Evolutionary conservation across 176 grass and related monocot genomes (phyloP).

Genomic region (Carex cristatella): DNA sequence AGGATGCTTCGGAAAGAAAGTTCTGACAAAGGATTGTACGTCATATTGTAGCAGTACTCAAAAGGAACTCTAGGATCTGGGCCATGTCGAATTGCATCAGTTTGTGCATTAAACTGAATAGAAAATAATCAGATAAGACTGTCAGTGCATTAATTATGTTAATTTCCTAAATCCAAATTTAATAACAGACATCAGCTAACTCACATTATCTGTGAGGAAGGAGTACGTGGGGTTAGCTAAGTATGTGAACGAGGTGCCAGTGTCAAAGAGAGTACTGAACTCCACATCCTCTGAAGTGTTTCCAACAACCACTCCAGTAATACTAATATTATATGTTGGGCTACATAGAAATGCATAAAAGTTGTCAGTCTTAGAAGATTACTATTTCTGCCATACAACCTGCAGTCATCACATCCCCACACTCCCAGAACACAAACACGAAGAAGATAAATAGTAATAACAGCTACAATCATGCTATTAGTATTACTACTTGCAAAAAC

Average conservation of each 20-base stretch:
- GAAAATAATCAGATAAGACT: background rate
- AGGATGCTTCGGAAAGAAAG: background rate
- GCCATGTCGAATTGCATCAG: slow-evolving; percentile 33
- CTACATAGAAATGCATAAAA: slow-evolving; percentile 29
- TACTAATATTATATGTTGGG: slow-evolving; percentile 49
- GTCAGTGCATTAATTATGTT: background rate
- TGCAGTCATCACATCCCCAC: background rate
- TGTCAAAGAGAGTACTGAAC: slow-evolving; percentile 64
- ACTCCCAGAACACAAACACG: background rate
- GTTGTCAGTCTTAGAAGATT: background rate
- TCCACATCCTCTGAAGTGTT: slow-evolving; percentile 29
- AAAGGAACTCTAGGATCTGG: slow-evolving; percentile 60
- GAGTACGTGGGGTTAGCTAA: slow-evolving; percentile 65
- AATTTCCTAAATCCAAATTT: background rate
- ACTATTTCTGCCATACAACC: background rate
- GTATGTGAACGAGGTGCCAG: slow-evolving; percentile 81
- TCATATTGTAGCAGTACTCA: slow-evolving; percentile 74
- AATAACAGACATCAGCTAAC: slow-evolving; percentile 18
- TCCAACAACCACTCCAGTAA: slow-evolving; percentile 43
- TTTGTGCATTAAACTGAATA: slow-evolving; percentile 67
- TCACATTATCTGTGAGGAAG: slow-evolving; percentile 62
- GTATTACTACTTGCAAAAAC: background rate
- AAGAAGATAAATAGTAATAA: background rate
- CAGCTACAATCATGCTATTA: background rate
- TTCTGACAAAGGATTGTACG: slow-evolving; percentile 32